Evolutionary conservation across 495 filamentous ascomycete genomes (phyloP).

Genomic region (Penicillium cinerascens): DNA sequence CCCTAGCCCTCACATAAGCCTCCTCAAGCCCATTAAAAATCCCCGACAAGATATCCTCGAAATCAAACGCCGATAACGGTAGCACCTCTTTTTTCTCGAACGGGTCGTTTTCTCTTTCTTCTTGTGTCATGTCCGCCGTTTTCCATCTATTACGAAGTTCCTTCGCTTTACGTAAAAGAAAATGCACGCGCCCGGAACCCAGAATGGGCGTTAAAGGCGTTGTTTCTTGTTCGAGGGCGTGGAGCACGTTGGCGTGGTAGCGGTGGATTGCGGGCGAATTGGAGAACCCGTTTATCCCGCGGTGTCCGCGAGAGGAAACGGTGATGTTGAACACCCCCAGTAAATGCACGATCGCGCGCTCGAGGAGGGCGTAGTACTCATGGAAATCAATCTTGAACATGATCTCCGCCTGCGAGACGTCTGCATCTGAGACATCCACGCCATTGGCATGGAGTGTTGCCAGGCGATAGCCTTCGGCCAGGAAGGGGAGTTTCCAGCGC

Average conservation of each 20-base stretch:
- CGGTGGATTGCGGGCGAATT: conserved; percentile 32
- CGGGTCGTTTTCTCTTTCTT: conserved; percentile 28
- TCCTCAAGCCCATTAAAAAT: conserved; percentile 40
- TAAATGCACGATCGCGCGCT: conserved; percentile 60
- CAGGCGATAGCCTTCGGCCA: conserved; percentile 49
- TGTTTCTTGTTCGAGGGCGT: conserved; percentile 44
- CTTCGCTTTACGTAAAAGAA: conserved; percentile 55
- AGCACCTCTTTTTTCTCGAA: conserved; percentile 8
- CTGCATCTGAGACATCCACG: conserved; percentile 1
- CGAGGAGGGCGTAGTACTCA: conserved; percentile 65
- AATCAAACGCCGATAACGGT: conserved; percentile 51
- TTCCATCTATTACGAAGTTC: conserved; percentile 68
- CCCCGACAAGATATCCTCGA: conserved; percentile 49
- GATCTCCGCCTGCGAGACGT: conserved; percentile 45
- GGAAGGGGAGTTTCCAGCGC: conserved; percentile 58
- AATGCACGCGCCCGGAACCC: conserved; percentile 42
- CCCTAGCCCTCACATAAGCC: conserved; percentile 25
- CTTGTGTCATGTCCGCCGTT: conserved; percentile 44
- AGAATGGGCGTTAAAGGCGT: conserved; percentile 52
- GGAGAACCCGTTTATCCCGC: neutral
- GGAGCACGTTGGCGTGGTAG: conserved; percentile 64
- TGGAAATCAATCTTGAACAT: conserved; percentile 72
- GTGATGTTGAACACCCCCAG: conserved; percentile 54
- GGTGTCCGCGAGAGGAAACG: conserved; percentile 21
- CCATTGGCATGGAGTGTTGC: conserved; percentile 32